phyloP scores from a whole-genome alignment of 352 stramenopile species.

The Nothophytophthora sp. region DNA sequence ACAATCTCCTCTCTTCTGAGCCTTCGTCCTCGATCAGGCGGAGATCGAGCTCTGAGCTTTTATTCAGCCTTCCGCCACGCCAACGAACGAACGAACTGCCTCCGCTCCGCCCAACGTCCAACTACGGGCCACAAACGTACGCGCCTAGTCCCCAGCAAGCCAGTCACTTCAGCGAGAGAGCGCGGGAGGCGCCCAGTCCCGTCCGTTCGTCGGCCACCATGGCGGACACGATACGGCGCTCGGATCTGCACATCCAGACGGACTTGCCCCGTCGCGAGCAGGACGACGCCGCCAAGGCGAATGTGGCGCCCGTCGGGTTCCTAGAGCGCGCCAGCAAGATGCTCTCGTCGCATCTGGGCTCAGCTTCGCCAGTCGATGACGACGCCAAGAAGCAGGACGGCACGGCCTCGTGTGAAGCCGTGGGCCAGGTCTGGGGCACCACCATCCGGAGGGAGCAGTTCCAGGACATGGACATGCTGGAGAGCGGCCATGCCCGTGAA shows the following conservation, averaged over 20 bases:
- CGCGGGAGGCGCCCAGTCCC: neutral
- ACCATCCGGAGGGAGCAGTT: constrained; percentile 72
- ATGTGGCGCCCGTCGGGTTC: constrained; percentile 35
- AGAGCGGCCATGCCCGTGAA: constrained; percentile 75
- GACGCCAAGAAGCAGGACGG: constrained; percentile 29
- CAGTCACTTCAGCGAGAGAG: neutral
- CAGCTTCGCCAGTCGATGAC: constrained; percentile 2
- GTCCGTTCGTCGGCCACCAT: constrained; percentile 24
- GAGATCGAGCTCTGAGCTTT: too few species aligned
- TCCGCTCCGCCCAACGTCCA: too few species aligned
- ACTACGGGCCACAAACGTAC: constrained; percentile 19
- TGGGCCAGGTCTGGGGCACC: constrained; percentile 49
- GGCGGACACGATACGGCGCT: constrained; percentile 51
- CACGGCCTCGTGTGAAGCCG: constrained; percentile 7
- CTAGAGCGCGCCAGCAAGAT: constrained; percentile 67
- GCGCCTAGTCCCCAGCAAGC: constrained; percentile 22
- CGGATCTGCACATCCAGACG: constrained; percentile 59
- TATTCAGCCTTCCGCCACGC: too few species aligned
- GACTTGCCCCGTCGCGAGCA: constrained; percentile 25
- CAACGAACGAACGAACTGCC: too few species aligned
- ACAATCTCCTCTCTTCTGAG: too few species aligned
- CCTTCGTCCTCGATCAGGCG: too few species aligned
- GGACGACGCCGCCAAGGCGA: constrained; percentile 13
- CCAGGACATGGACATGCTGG: constrained; percentile 87
- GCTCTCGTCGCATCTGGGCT: constrained; percentile 33